These are phyloP conservation scores for Mollisiaceae sp. DNA, from an alignment of 2,329 filamentous ascomycete genomes.

Conservation along the genomic window DNA sequence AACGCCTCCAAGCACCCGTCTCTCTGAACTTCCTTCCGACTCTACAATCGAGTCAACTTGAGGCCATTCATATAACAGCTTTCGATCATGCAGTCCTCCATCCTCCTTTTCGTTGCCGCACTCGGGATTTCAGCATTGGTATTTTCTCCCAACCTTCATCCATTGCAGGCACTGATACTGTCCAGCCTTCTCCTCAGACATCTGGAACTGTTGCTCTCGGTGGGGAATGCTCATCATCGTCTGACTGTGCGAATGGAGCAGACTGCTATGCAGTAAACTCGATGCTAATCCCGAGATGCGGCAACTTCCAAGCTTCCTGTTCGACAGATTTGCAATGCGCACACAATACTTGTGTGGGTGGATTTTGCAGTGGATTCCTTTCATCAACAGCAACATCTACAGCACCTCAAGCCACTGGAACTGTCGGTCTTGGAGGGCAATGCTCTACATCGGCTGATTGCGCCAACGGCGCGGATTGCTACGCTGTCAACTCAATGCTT, in stretches of 20 bases:
- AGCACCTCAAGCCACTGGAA: conserved; percentile 5
- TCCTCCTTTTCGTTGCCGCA: conserved; percentile 15
- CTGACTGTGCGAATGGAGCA: conserved; percentile 24
- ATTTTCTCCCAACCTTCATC: neutral
- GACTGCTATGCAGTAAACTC: conserved; percentile 10
- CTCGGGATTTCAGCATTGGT: conserved; percentile 6
- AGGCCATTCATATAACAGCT: neutral
- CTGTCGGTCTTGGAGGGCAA: conserved; percentile 18
- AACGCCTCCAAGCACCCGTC: neutral
- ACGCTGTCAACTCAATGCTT: conserved; percentile 4
- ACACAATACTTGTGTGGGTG: neutral
- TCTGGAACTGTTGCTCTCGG: conserved; percentile 18
- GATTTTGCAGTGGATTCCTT: conserved; percentile 6
- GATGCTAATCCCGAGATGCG: neutral
- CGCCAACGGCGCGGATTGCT: conserved; percentile 12
- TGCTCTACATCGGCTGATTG: conserved; percentile 23
- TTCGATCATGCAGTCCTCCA: conserved; percentile 15
- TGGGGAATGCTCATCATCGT: conserved; percentile 18
- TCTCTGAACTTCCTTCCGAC: neutral
- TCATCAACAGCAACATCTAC: neutral
- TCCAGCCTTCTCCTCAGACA: conserved; percentile 6
- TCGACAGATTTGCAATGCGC: neutral
- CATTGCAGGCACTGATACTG: neutral
- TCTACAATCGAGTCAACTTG: neutral
- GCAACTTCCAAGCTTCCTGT: conserved; percentile 5